Evolutionary conservation across 768 basidiomycete genomes (phyloP).

Genomic region (Suillus discolor): DNA sequence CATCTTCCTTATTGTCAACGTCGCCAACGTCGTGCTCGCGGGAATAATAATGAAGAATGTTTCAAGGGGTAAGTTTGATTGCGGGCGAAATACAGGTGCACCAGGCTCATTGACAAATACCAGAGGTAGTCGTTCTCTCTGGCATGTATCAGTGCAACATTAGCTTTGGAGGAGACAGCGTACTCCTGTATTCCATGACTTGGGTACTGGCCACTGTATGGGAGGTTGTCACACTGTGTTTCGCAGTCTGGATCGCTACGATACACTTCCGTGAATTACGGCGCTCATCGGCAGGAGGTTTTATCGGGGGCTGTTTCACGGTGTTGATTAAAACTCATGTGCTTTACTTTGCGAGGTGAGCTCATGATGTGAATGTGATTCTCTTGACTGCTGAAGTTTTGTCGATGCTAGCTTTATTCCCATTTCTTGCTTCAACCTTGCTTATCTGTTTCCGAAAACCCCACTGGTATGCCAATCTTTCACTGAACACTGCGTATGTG

Average conservation of each 20-base stretch:
- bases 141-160: not conserved
- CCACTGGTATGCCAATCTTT: not conserved
- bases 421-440: not conserved
- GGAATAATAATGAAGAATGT: not conserved
- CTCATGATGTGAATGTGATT: not conserved
- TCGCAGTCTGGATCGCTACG: not conserved
- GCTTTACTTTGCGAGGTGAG: not conserved
- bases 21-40: not conserved
- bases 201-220: not conserved
- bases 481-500: not conserved
- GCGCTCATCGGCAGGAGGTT: not conserved
- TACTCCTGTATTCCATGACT: not conserved
- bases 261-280: not conserved
- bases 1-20: not conserved
- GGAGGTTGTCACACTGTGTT: not conserved
- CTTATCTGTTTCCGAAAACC: not conserved
- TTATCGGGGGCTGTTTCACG: not conserved
- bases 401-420: not conserved
- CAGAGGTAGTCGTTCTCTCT: not conserved
- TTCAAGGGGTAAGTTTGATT: not conserved
- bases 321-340: not conserved
- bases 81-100: not conserved
- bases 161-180: not conserved
- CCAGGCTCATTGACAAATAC: not conserved
- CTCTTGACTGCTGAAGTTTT: not conserved